phyloP scores from a whole-genome alignment of 139 green algal species.

The Ettlia oleoabundans region DNA sequence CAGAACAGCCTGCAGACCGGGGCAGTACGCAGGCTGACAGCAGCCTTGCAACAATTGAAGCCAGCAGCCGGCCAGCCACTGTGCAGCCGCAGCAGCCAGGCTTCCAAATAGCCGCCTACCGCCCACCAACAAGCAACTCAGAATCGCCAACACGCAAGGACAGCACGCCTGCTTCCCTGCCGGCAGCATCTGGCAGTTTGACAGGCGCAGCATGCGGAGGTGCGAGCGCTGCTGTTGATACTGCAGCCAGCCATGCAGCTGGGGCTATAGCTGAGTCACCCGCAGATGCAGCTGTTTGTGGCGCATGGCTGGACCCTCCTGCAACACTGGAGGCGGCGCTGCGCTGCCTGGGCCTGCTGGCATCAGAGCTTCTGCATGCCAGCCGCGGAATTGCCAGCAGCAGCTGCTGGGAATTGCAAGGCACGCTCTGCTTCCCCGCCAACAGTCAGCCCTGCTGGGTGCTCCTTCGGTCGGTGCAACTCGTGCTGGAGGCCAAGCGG shows the following conservation, averaged over 20 bases:
- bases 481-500: constrained; percentile 26
- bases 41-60: neutral
- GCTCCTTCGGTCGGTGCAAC: constrained; percentile 1
- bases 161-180: no score
- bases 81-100: neutral
- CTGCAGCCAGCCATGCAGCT: neutral
- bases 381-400: neutral
- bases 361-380: neutral
- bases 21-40: neutral
- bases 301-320: no score
- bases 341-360: constrained; percentile 15
- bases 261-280: no score
- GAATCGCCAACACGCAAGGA: neutral
- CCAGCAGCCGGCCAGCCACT: neutral
- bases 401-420: no score
- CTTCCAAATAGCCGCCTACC: neutral
- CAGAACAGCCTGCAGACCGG: neutral
- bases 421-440: no score
- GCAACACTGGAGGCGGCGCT: constrained; percentile 1
- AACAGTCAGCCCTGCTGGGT: neutral
- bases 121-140: neutral
- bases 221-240: neutral
- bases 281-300: no score
- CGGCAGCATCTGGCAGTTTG: no score
- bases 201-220: no score